Base-by-base conservation (phyloP, 1,139 yeast genomes). In the Zygosaccharomyces sapae region DNA sequence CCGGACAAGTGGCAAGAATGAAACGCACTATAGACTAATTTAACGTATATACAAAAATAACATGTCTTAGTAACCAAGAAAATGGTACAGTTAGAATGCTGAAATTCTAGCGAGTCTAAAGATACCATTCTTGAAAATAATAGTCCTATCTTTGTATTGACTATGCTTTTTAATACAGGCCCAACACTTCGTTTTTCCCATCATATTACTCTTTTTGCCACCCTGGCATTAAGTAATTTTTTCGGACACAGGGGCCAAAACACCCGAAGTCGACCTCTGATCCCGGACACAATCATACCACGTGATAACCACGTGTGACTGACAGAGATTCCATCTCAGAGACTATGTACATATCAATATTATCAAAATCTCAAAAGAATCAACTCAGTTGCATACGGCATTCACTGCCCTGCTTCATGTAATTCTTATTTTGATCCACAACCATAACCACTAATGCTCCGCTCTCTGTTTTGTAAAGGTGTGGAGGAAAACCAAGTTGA, bases 1-100 rank as follows among this genome's bases (percentile, higher is more conserved):
- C 33, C 41, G 41, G 41, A 38, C 41, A 38, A 27, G 41, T 38
- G 41, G 41, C 41, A 38, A 38, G 10, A 38, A 25, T 13, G 41
- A 5, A 2, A 13, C 3, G 24, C 7, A 5, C 34, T 20, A 12
- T n/a, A 5, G 3, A 3, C 10, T 24, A 18, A 25, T 38, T 19
- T n/a, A 29, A 22, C 12, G 12, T 18, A 9, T 38, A 27, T 24
- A 18, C 13, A 18, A 5, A 13, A 9, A 19, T 3, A 9, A 8
- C 25, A 16, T 7, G 33, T 10, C 9, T 38, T 10, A n/a, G 13
- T 29, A 13, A 25, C 13, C 3, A 7, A 29, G 10, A 27, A 29
- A 38, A 7, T 10, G 25, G 34, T 25, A 27, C 22, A 16, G 18
- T 5, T 25, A 38, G 25, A 29, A 38, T 18, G 18, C 34, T 13